Evolutionary conservation across 2,329 filamentous ascomycete species (phyloP).

Genomic region (Huntiella moniliformis): DNA sequence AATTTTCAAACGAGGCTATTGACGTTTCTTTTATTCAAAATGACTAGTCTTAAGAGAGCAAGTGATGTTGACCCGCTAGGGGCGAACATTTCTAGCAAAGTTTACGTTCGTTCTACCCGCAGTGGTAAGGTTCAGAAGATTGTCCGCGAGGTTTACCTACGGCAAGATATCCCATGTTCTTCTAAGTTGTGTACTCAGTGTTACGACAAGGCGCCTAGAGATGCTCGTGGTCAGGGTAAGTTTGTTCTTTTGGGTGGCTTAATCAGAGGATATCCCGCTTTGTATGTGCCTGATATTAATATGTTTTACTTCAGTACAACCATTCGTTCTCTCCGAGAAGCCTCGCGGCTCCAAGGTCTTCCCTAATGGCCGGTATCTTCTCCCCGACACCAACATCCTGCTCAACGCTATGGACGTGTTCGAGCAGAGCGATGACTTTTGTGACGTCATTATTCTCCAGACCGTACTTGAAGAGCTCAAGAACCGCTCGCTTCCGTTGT

Average conservation of each 20-base stretch:
- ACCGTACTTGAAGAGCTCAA: conserved; percentile 92
- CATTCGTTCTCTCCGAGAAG: conserved; percentile 75
- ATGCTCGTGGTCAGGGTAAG: conserved; percentile 60
- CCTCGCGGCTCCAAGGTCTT: conserved; percentile 70
- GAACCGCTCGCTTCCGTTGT: conserved; percentile 81
- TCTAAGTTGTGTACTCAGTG: conserved; percentile 72
- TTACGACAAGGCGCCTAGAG: conserved; percentile 52
- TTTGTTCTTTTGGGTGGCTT: conserved; percentile 1
- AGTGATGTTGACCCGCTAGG: conserved; percentile 33
- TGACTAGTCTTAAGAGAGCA: conserved; percentile 48
- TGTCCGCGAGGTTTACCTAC: conserved; percentile 85
- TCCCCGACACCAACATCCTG: conserved; percentile 91
- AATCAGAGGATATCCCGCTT: background rate
- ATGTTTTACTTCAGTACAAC: conserved; percentile 35
- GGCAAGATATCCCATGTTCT: conserved; percentile 93
- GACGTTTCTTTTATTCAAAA: conserved; percentile 16
- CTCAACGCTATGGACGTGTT: conserved; percentile 95
- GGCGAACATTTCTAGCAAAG: conserved; percentile 78
- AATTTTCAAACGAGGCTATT: too few species aligned
- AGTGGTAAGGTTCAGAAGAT: conserved; percentile 98
- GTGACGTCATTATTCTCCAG: conserved; percentile 91
- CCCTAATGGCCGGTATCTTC: conserved; percentile 75
- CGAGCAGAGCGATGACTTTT: conserved; percentile 77
- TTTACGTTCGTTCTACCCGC: conserved; percentile 85
- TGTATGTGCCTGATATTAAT: background rate